Conservation (phyloP, 805 yeast genomes). For the Candida ficus region DNA sequence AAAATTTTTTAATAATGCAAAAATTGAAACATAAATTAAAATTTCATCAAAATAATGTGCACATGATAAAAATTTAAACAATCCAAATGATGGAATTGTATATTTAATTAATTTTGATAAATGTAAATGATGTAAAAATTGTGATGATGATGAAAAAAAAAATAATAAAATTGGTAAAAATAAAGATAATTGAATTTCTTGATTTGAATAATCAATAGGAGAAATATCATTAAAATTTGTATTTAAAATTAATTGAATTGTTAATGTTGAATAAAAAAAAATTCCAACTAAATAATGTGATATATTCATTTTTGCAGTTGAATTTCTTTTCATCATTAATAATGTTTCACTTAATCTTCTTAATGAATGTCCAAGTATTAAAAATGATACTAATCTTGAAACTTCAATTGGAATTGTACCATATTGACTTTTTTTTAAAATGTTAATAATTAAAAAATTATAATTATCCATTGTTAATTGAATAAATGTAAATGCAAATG, state of each 20-base stretch:
- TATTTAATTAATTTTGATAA: slow-evolving; percentile 28
- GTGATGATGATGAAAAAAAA: slow-evolving; percentile 36
- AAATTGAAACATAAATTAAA: slow-evolving; percentile 41
- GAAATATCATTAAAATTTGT: slow-evolving; percentile 17
- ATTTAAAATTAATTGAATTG: slow-evolving; percentile 31
- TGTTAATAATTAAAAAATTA: slow-evolving; percentile 4
- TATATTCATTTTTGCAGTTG: slow-evolving; percentile 51
- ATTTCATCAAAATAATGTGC: slow-evolving; percentile 73
- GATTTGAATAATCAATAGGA: not conserved
- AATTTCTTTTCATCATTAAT: slow-evolving; percentile 38
- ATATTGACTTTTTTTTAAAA: slow-evolving; percentile 5
- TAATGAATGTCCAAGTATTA: slow-evolving; percentile 43
- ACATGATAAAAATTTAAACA: slow-evolving; percentile 47
- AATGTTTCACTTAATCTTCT: slow-evolving; percentile 54
- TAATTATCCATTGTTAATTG: slow-evolving; percentile 7
- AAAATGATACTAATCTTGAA: slow-evolving; percentile 18
- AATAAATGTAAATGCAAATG: slow-evolving; percentile 16
- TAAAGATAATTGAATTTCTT: slow-evolving; percentile 5
- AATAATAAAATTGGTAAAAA: slow-evolving; percentile 16
- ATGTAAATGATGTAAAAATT: slow-evolving; percentile 28
- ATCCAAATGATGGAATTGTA: slow-evolving; percentile 45
- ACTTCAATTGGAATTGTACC: slow-evolving; percentile 22
- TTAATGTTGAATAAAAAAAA: slow-evolving; percentile 48
- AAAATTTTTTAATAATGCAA: slow-evolving; percentile 14
- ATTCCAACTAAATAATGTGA: slow-evolving; percentile 65